Base-by-base conservation (phyloP, 2,329 filamentous ascomycete genomes). In the Epichloe scottii region DNA sequence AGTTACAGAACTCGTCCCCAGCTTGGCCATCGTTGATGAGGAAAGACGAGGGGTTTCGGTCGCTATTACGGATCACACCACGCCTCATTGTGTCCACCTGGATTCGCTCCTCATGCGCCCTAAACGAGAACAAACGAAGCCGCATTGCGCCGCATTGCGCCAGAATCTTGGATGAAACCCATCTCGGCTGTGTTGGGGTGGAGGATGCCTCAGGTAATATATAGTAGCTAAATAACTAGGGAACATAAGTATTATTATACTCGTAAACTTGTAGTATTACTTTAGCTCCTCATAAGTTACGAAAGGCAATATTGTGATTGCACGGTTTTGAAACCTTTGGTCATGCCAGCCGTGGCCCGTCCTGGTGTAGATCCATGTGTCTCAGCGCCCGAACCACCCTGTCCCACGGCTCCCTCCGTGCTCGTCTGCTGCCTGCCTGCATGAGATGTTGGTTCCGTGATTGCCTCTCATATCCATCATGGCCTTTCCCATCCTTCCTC, bases 361-460 rank as follows among this genome's bases (percentile, higher is more conserved):
- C 34, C 42, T 45, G 21, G n/a, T 46, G 48, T 33, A 45, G 34
- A 46, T 50, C 35, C 41, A 19, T 46, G 37, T 50, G 48, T 50
- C 48, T 50, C 48, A 40, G 56, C 54, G 44, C 48, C 57, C 55
- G 54, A 60, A 54, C 58, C 57, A 59, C 54, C 55, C 58, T 50
- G 34, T 51, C 30, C 44, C 45, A 48, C 38, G 38, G 17, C 38
- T 47, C 30, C 35, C 44, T 42, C 44, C 44, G n/a, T 23, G 44
- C 14, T 37, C 30, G 44, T 46, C 21, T 46, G 30, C 43, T 30
- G 10, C 12, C 43, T 30, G n/a, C 12, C n/a, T 40, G 38, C 38
- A 40, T 40, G 14, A 40, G 17, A 40, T 19, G 7, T 40, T 40
- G 30, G 30, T 30, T 30, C 30, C 26, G 26, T 30, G 26, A 30